A percentile compares a stretch with the other conserved stretches of the same genome.
Evolutionary conservation across 352 stramenopile species (phyloP).

Genomic region (Phytopythium litorale): DNA sequence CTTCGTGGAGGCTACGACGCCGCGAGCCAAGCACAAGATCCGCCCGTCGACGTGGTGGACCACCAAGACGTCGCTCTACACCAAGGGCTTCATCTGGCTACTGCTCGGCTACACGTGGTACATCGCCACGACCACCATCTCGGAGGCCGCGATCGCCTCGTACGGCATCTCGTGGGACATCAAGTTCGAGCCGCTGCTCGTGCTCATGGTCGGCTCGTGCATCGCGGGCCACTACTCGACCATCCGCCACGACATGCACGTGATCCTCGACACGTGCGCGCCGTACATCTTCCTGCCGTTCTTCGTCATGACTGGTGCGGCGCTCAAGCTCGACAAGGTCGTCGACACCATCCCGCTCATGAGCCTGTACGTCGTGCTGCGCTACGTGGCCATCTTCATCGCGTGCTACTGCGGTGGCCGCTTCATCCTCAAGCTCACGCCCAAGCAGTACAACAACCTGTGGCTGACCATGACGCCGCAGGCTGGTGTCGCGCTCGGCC

Average conservation of each 20-base stretch:
- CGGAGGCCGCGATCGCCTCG: conserved; percentile 29
- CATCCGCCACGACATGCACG: conserved; percentile 76
- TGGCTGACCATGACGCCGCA: conserved; percentile 76
- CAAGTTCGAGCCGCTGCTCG: conserved; percentile 67
- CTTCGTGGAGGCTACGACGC: conserved; percentile 29
- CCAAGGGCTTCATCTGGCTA: conserved; percentile 69
- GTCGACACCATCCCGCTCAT: conserved; percentile 55
- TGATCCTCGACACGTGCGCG: conserved; percentile 61
- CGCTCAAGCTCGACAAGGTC: conserved; percentile 66
- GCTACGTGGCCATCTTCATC: conserved; percentile 56
- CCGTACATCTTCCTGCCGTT: conserved; percentile 75
- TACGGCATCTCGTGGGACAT: conserved; percentile 62
- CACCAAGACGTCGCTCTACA: conserved; percentile 29
- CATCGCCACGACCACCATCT: conserved; percentile 44
- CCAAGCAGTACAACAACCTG: conserved; percentile 66
- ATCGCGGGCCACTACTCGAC: conserved; percentile 52
- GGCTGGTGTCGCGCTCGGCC: conserved; percentile 56
- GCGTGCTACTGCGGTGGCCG: conserved; percentile 55
- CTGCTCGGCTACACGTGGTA: conserved; percentile 60
- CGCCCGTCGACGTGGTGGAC: conserved; percentile 21
- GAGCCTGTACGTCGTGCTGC: conserved; percentile 55
- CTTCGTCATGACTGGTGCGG: conserved; percentile 73
- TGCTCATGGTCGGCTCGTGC: conserved; percentile 65
- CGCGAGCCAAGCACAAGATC: background rate
- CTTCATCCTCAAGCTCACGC: conserved; percentile 55